phyloP scores from a whole-genome alignment of 169 alveolate genomes.

The Eimeria maxima region DNA sequence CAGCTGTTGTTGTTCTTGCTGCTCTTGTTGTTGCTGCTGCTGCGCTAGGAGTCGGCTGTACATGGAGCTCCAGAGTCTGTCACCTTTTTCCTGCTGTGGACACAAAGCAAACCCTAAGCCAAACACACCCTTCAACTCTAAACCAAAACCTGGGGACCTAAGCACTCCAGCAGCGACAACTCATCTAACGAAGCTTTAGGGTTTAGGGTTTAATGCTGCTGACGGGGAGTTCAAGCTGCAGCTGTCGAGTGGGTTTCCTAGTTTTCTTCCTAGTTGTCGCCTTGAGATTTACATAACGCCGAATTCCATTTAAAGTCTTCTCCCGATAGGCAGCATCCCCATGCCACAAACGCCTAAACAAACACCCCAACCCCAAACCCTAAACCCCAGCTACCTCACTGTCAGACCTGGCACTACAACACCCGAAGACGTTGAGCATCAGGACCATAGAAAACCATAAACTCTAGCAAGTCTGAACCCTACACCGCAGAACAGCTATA shows the following conservation, averaged over 20 bases:
- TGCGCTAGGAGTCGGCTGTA: background rate
- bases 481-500: background rate
- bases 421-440: no score
- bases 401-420: no score
- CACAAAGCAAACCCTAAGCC: background rate
- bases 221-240: conserved; percentile 11
- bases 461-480: background rate
- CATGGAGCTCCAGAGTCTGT: background rate
- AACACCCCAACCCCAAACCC: background rate
- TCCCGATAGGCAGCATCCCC: background rate
- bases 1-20: no score
- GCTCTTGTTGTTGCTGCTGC: background rate
- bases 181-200: background rate
- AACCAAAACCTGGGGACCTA: conserved; percentile 17
- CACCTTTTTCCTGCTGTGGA: background rate
- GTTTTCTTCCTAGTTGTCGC: background rate
- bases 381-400: background rate
- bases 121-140: background rate
- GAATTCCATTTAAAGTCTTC: background rate
- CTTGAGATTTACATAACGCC: background rate
- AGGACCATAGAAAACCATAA: background rate
- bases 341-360: background rate
- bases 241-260: background rate
- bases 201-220: background rate
- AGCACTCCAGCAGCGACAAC: background rate